Evolutionary conservation across 2,329 filamentous ascomycete species (phyloP).

Genomic region (Ophiostoma piceae): DNA sequence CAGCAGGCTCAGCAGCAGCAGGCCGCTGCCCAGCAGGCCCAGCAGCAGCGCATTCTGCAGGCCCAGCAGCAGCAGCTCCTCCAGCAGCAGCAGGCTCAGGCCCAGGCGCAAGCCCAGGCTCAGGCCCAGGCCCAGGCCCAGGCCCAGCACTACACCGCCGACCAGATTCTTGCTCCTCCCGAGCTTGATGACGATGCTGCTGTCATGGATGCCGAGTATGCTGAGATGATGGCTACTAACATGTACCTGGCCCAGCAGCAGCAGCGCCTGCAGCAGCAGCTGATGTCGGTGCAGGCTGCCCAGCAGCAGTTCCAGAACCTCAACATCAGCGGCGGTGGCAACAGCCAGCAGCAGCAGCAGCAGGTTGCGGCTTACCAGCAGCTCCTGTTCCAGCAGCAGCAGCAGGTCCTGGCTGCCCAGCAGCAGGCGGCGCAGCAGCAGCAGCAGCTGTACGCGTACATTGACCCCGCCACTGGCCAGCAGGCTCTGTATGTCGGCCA

Average conservation of each 20-base stretch:
- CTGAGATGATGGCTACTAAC: conserved; percentile 85
- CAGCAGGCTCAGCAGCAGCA: conserved; percentile 34
- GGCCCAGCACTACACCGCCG: conserved; percentile 60
- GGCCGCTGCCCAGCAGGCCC: not conserved
- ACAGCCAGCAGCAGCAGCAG: conserved; percentile 38
- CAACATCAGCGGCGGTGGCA: conserved; percentile 53
- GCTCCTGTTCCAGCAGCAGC: conserved; percentile 52
- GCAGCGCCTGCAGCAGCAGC: conserved; percentile 88
- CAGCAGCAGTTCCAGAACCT: conserved; percentile 78
- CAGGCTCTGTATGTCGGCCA: conserved; percentile 75
- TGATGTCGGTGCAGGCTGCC: conserved; percentile 75
- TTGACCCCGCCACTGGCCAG: conserved; percentile 81
- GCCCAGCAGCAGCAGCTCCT: not conserved
- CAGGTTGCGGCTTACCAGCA: conserved; percentile 51
- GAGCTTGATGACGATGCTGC: conserved; percentile 61
- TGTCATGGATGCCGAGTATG: conserved; percentile 78
- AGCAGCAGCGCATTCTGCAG: conserved; percentile 12
- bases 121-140: not conserved
- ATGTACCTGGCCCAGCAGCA: conserved; percentile 90
- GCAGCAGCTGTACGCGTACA: conserved; percentile 65
- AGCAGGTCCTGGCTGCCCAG: conserved; percentile 47
- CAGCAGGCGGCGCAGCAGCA: conserved; percentile 63
- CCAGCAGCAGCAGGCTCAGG: conserved; percentile 31
- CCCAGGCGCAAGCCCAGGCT: too few species aligned
- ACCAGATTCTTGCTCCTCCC: conserved; percentile 82